A percentile compares a stretch with the other conserved stretches of the same genome.
These are phyloP conservation scores for Clarkia xantiana DNA, from an alignment of 345 rosid species.

Conservation along the genomic window DNA sequence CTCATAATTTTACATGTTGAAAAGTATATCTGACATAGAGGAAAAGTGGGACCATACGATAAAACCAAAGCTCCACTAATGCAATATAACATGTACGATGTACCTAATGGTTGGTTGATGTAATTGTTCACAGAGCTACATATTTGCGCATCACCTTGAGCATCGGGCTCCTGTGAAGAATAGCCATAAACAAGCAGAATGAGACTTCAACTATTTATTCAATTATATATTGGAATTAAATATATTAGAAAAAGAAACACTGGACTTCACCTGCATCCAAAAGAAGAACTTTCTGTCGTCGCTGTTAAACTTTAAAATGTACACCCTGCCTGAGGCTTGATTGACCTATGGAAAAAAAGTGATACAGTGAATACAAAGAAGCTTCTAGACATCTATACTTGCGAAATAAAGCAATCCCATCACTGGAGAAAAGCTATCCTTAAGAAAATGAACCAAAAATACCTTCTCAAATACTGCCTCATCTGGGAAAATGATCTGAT, in stretches of 20 bases:
- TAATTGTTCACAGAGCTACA: constrained; percentile 55
- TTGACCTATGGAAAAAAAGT: constrained; percentile 39
- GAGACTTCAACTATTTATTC: neutral
- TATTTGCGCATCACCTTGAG: constrained; percentile 51
- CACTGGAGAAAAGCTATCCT: neutral
- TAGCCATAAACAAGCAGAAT: neutral
- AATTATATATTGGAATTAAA: constrained; percentile 4
- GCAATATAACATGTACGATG: neutral
- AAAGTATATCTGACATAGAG: too few relatives aligned
- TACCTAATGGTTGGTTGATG: constrained; percentile 76
- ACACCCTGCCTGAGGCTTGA: constrained; percentile 83
- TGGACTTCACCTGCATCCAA: constrained; percentile 71
- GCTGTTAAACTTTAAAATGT: constrained; percentile 70
- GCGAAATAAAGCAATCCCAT: constrained; percentile 1
- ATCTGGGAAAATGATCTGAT: constrained; percentile 83
- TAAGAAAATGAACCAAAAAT: constrained; percentile 1
- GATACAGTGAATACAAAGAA: constrained; percentile 4
- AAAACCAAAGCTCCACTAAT: too few relatives aligned
- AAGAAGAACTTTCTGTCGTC: constrained; percentile 82
- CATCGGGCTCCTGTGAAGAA: constrained; percentile 55
- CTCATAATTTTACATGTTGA: too few relatives aligned
- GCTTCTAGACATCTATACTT: neutral
- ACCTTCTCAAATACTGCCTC: constrained; percentile 98
- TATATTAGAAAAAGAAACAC: constrained; percentile 2
- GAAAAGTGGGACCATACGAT: too few relatives aligned